Evolutionary conservation across 2,329 filamentous ascomycete species (phyloP), one percentile per base, ranked within the genome.

Genomic region (Pseudopyrenochaeta lycopersici): DNA sequence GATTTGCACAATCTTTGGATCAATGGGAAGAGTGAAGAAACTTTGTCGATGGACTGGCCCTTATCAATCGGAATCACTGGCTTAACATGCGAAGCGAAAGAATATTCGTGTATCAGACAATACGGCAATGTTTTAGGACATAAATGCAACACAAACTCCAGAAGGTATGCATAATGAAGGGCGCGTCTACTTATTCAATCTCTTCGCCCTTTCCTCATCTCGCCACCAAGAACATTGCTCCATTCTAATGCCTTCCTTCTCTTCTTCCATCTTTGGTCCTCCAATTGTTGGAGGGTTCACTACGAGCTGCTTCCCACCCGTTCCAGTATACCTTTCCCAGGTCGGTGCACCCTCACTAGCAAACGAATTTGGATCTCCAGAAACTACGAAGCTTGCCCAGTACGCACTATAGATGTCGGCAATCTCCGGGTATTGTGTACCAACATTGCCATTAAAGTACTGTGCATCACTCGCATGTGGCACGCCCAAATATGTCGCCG

Each of bases 131-230:
- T n/a, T n/a, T n/a, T n/a, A n/a, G n/a, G n/a, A n/a, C n/a, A n/a
- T n/a, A n/a, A n/a, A n/a, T n/a, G n/a, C n/a, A n/a, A n/a, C n/a
- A n/a, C n/a, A n/a, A n/a, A n/a, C n/a, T n/a, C n/a, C n/a, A n/a
- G n/a, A n/a, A n/a, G n/a, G n/a, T n/a, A n/a, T n/a, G n/a, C n/a
- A n/a, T n/a, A n/a, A n/a, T n/a, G n/a, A n/a, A n/a, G n/a, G n/a
- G n/a, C n/a, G n/a, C n/a, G n/a, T n/a, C n/a, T 50, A 75, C 49
- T 76, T 76, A 20, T 72, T 69, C 40, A 74, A 44, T 54, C 72
- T 63, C 46, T 45, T 43, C 44, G 67, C 70, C 31, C 71, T 57
- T 32, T 56, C 64, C 23, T 60, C 57, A 20, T 75, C 71, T 10
- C 67, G 66, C 72, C 72, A 74, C 70, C 71, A 74, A 5, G 41